Percentiles rank a stretch among this genome's conserved stretches.
phyloP scores from a whole-genome alignment of 2,329 filamentous ascomycete species.

The Monilinia laxa region DNA sequence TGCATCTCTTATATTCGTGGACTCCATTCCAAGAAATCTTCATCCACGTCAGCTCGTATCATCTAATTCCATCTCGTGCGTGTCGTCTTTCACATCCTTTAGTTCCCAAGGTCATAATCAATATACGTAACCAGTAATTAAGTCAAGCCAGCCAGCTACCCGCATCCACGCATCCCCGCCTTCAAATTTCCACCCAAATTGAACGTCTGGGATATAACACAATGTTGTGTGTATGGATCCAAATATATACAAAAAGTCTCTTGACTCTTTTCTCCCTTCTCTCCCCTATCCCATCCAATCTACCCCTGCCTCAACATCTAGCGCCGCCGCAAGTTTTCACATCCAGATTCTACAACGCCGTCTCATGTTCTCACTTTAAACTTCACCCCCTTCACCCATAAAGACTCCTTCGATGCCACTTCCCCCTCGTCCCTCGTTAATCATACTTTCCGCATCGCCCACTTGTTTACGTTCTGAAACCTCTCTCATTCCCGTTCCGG shows the following conservation, averaged over 20 bases:
- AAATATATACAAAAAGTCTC: constrained; percentile 13
- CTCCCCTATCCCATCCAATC: neutral
- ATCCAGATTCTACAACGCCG: neutral
- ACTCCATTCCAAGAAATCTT: neutral
- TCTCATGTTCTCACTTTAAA: constrained; percentile 28
- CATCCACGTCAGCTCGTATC: neutral
- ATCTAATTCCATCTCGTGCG: neutral
- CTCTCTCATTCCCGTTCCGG: constrained; percentile 51
- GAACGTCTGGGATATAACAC: neutral
- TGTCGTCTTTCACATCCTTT: neutral
- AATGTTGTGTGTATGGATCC: constrained; percentile 5
- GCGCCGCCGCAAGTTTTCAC: constrained; percentile 5
- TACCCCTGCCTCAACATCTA: neutral
- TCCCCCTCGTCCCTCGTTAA: constrained; percentile 50
- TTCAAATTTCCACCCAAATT: constrained; percentile 1
- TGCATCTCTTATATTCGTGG: neutral
- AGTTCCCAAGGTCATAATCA: neutral
- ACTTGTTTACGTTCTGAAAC: constrained; percentile 87
- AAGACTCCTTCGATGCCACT: constrained; percentile 40
- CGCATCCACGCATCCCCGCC: neutral
- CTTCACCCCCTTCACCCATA: constrained; percentile 39
- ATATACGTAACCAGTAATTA: neutral
- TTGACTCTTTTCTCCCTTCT: neutral
- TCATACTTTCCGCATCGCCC: constrained; percentile 77
- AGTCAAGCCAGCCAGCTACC: neutral